A percentile compares a stretch with the other conserved stretches of the same genome.
Evolutionary conservation across 306 rosid genomes (phyloP).

Genomic region (Morella rubra): DNA sequence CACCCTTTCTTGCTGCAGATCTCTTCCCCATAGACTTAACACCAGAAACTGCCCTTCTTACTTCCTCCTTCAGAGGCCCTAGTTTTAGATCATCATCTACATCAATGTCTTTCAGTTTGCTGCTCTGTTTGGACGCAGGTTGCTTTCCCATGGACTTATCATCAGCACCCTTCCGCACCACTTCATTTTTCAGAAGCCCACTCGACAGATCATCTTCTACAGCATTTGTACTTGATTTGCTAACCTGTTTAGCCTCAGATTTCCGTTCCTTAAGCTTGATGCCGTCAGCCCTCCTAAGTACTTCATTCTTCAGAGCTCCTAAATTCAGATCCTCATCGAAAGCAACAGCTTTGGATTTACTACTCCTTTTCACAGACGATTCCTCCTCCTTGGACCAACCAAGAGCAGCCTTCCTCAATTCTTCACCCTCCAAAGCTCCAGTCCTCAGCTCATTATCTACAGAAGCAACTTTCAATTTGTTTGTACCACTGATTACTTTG

Average conservation of each 20-base stretch:
- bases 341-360: conserved; percentile 3
- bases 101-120: neutral
- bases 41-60: neutral
- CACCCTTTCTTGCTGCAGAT: neutral
- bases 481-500: neutral
- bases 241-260: conserved; percentile 2
- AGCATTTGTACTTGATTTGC: neutral
- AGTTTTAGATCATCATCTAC: neutral
- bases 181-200: neutral
- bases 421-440: neutral
- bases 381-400: neutral
- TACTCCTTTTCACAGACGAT: neutral
- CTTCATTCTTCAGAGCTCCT: neutral
- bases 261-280: neutral
- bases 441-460: neutral
- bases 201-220: neutral
- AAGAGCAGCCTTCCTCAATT: neutral
- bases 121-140: conserved; percentile 6
- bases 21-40: neutral
- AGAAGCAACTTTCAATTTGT: neutral
- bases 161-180: neutral
- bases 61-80: conserved; percentile 1
- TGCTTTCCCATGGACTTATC: neutral
- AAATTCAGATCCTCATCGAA: neutral
- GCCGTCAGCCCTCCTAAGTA: neutral